Evolutionary conservation across 1,139 yeast genomes (phyloP), one percentile per base, ranked within the genome.

Genomic region (Debaryomycetaceae sp.): DNA sequence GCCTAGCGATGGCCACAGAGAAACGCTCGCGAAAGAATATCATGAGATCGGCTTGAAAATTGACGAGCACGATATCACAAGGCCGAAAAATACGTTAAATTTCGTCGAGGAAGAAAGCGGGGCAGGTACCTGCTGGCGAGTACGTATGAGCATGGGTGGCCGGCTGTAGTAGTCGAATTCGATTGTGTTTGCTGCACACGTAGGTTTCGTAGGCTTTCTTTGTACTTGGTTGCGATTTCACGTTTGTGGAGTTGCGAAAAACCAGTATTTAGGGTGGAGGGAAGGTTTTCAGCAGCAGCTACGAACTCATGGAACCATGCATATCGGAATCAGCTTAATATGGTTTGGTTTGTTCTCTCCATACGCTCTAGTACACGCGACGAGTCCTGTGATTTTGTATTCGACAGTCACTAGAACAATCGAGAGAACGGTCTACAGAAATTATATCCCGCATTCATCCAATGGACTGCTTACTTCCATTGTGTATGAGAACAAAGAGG

Each of bases 321-420:
- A 27, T 7, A 27, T 27, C 4, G 11, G 8, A 27, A 27, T 8
- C 31, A 27, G 31, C 31, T 27, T 27, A 3, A 27, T 27, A 27
- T 27, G 31, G 31, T 11, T 27, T 8, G 31, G 31, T 8, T 27
- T 27, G 31, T 27, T 27, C 31, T 27, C 31, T 11, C 31, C 8
- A 11, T 27, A 11, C 11, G 31, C 31, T 8, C 31, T 27, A 27
- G 11, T 27, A 8, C 11, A 27, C 31, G 31, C 31, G 31, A 11
- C 4, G 13, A 24, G 31, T 14, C 31, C 39, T 5, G 29, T 23
- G 39, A 27, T 27, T 3, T 13, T 38, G 11, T 38, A 38, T 29
- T n/a, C 8, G 36, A 38, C 40, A 13, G 17, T 38, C 8, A 38
- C 40, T 9, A 38, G 31, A 23, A 38, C 40, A 7, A 14, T 38